Percentiles rank a stretch among this genome's conserved stretches.
These are phyloP conservation scores for Paramecium sexaurelia DNA, from an alignment of 73 alveolate genomes.

Conservation along the genomic window DNA sequence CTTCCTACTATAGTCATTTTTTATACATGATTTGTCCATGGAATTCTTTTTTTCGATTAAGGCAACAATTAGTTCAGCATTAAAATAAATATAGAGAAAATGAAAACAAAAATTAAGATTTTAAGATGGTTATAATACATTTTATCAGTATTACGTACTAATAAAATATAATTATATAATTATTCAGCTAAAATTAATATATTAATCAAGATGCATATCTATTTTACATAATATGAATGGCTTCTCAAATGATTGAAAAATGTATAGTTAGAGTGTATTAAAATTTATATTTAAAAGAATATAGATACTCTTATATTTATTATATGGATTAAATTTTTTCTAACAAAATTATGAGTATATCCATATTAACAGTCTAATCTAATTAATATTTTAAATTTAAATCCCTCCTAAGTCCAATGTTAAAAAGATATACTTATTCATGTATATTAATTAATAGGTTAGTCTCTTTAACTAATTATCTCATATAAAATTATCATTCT, in stretches of 20 bases:
- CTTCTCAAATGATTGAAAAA: neutral
- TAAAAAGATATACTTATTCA: no score
- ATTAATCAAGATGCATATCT: neutral
- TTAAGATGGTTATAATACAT: neutral
- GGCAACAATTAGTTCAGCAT: neutral
- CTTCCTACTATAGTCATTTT: neutral
- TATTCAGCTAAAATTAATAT: neutral
- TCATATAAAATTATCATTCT: no score
- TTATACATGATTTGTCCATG: neutral
- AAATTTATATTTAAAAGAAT: no score
- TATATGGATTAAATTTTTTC: no score
- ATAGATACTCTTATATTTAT: no score
- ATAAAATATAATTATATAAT: neutral
- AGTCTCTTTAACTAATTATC: no score
- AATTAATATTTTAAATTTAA: no score
- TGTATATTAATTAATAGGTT: no score
- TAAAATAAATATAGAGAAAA: neutral
- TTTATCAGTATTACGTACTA: neutral
- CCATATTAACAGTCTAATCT: no score
- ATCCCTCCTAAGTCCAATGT: no score
- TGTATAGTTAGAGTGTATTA: neutral
- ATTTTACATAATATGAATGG: neutral
- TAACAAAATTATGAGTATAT: no score
- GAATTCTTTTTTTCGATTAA: neutral
- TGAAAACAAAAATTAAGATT: neutral